phyloP scores from a whole-genome alignment of 495 filamentous ascomycete species.

The Neurospora sp. region DNA sequence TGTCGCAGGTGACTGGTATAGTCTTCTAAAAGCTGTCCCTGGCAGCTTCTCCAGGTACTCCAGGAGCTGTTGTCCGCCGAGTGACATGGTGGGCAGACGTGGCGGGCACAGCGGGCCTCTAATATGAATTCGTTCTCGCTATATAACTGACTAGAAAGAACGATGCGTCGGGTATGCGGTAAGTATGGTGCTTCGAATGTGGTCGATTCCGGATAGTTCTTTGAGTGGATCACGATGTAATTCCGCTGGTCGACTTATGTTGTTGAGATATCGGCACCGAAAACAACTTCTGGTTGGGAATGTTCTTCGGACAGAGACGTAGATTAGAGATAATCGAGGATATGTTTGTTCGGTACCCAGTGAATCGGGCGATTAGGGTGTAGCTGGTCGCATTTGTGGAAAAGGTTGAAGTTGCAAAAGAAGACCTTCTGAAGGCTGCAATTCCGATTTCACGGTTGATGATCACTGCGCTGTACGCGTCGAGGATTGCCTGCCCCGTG shows the following conservation, averaged over 20 bases:
- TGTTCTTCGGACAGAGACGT: neutral
- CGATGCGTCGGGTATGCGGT: neutral
- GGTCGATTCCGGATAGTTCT: neutral
- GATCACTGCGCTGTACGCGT: neutral
- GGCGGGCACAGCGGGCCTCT: neutral
- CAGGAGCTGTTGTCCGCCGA: constrained; percentile 40
- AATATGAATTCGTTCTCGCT: neutral
- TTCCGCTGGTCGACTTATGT: neutral
- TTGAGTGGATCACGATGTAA: neutral
- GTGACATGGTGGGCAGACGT: constrained; percentile 16
- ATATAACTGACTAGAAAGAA: neutral
- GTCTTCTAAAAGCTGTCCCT: constrained; percentile 72
- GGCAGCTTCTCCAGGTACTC: constrained; percentile 87
- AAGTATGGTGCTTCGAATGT: neutral
- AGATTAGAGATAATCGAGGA: neutral
- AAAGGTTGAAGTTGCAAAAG: neutral
- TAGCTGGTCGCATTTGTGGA: neutral
- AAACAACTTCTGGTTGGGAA: neutral
- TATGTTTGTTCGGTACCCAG: neutral
- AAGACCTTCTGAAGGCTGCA: neutral
- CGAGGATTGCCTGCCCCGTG: neutral
- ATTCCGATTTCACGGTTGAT: neutral
- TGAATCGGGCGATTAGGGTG: neutral
- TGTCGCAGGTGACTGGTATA: constrained; percentile 94
- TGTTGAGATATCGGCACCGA: neutral